Base-by-base conservation (phyloP, 2,329 filamentous ascomycete genomes). In the Microdochium paspali region DNA sequence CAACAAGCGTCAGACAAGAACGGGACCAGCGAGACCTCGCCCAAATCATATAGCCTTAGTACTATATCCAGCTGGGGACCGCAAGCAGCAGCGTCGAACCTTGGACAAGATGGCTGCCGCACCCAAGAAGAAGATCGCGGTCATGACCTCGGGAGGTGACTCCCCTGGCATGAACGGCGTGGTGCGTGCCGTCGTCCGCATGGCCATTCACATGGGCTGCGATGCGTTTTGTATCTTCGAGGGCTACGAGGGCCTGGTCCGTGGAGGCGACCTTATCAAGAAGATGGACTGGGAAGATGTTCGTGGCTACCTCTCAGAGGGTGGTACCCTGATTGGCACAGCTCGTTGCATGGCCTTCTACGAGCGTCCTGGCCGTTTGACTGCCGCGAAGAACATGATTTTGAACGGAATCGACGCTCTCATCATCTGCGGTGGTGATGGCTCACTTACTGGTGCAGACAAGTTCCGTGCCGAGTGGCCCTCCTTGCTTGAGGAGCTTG, bases 361-460 rank as follows among this genome's bases (percentile, higher is more conserved):
- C 69, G 85, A 96, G 67, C 85, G 93, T 44, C 72, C 84, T 25
- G 93, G 93, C 18, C 85, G 93, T 54, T 69, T 95, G 50, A 78
- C 74, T 47, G 93, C 89, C 2, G 93, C 93, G 50, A 95, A 91
- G 75, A 96, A 98, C 72, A 84, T 98, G 82, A 80, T 98, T 39
- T 67, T 89, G 51, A 82, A 88, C 56, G 93, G 93, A 61, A 97
- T 98, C 56, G 90, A 98, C 64, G 93, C 93, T 47, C 76, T 98
- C 58, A 85, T 98, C 59, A 94, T 98, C 63, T 97, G 91, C 66
- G 93, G 93, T 64, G 93, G 93, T 71, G 93, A 98, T 64, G 93
- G 93, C 53, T 95, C 89, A 54, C 77, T 98, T 60, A 98, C 93
- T 10, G 93, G 93, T 62, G 93, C 93, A 47, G 93, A 98, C 73